Evolutionary conservation across 2,329 filamentous ascomycete genomes (phyloP).

Genomic region (Aspergillus sergii): DNA sequence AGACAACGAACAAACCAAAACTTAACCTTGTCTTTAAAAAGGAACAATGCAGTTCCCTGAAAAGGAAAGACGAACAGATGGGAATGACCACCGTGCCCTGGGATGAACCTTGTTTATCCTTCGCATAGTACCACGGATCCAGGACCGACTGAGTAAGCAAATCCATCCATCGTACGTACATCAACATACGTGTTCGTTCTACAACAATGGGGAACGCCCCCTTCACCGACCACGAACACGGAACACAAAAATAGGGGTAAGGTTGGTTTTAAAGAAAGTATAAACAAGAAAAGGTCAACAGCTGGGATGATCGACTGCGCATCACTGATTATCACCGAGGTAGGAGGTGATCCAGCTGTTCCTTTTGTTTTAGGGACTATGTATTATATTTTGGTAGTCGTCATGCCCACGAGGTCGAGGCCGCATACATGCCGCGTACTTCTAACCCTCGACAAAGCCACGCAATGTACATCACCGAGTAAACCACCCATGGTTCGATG

Average conservation of each 20-base stretch:
- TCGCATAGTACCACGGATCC: not conserved
- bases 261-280: not conserved
- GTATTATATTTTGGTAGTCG: not conserved
- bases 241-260: not conserved
- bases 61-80: conserved; percentile 10
- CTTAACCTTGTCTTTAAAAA: conserved; percentile 7
- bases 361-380: not conserved
- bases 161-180: too few species aligned
- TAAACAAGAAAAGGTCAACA: not conserved
- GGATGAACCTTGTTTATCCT: not conserved
- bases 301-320: not conserved
- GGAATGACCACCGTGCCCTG: not conserved
- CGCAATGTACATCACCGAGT: not conserved
- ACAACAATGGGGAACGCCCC: not conserved
- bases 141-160: too few species aligned
- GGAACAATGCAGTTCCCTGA: not conserved
- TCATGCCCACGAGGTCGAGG: conserved; percentile 6
- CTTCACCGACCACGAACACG: not conserved
- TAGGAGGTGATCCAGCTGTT: not conserved
- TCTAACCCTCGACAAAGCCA: not conserved
- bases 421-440: not conserved
- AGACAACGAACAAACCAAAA: not conserved
- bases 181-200: not conserved
- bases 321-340: not conserved
- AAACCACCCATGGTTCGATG: not conserved